Base-by-base conservation (phyloP, 345 rosid genomes). In the Citrus mangshanensis region DNA sequence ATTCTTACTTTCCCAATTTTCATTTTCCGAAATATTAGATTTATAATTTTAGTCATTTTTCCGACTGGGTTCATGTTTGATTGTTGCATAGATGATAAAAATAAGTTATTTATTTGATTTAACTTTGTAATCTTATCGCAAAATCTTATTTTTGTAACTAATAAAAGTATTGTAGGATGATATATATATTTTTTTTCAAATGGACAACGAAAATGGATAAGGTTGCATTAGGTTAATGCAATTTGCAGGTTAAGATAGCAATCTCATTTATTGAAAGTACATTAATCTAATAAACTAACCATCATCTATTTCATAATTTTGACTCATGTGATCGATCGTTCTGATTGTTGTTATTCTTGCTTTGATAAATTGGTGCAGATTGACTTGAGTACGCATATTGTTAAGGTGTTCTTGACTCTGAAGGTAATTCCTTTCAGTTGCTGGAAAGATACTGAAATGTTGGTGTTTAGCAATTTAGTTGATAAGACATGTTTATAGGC, bases 301-400 rank as follows among this genome's bases (percentile, higher is more conserved):
- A 10, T 70, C 2, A 5, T 61, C 32, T 71, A 2, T 58, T 9
- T 70, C 25, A 14, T 35, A 37, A 42, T 30, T 68, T 9, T 60
- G 62, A 16, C 18, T 69, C 59, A 28, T 28, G 38, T 12, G 77
- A 59, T 32, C 25, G n/a, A 27, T 68, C 9, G 28, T 27, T 65
- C 64, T 74, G 78, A 78, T 73, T 54, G 34, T 35, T 76, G 61
- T 46, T 73, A 6, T 24, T 30, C 37, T 72, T 78, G 78, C 27
- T 18, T 19, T 79, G 67, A 70, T 62, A 46, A 46, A 80, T 84
- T 74, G 62, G 72, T 84, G 89, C 98, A 96, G 99, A 94, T 96
- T 80, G 99, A 97, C 89, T 84, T 94, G 87, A 87, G 84, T 81
- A 89, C 98, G 0, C 99, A 97, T 73, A 92, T 97, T 78, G 87